Evolutionary conservation across 306 rosid species (phyloP).

Genomic region (Fragaria nilgerrensis): DNA sequence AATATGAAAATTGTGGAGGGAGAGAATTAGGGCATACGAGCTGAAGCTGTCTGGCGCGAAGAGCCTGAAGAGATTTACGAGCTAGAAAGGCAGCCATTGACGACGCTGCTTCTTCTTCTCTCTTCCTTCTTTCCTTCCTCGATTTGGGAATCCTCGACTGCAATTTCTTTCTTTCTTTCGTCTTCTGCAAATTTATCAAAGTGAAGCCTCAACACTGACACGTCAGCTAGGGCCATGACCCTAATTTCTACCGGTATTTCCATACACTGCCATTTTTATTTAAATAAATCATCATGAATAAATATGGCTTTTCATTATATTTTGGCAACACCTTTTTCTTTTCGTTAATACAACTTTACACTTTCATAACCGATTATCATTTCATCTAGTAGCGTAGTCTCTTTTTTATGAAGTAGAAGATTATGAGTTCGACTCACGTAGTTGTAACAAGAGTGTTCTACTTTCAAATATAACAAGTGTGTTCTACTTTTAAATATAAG

Average conservation of each 20-base stretch:
- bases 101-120: conserved; percentile 13
- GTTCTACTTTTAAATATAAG: too few relatives aligned
- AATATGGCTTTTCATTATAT: too few relatives aligned
- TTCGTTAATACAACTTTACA: too few relatives aligned
- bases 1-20: neutral
- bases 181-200: neutral
- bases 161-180: neutral
- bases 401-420: too few relatives aligned
- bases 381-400: too few relatives aligned
- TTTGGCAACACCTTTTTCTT: too few relatives aligned
- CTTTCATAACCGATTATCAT: too few relatives aligned
- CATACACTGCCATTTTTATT: too few relatives aligned
- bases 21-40: conserved; percentile 51
- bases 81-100: conserved; percentile 86
- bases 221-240: neutral
- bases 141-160: conserved; percentile 7
- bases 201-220: neutral
- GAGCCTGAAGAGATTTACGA: conserved; percentile 83
- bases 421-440: too few relatives aligned
- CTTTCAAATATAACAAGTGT: too few relatives aligned
- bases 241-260: neutral
- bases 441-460: too few relatives aligned
- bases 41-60: conserved; percentile 76
- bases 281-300: too few relatives aligned
- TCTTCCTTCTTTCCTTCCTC: neutral